Base-by-base conservation (phyloP, 495 filamentous ascomycete genomes). In the Chaetomium fimeti region DNA sequence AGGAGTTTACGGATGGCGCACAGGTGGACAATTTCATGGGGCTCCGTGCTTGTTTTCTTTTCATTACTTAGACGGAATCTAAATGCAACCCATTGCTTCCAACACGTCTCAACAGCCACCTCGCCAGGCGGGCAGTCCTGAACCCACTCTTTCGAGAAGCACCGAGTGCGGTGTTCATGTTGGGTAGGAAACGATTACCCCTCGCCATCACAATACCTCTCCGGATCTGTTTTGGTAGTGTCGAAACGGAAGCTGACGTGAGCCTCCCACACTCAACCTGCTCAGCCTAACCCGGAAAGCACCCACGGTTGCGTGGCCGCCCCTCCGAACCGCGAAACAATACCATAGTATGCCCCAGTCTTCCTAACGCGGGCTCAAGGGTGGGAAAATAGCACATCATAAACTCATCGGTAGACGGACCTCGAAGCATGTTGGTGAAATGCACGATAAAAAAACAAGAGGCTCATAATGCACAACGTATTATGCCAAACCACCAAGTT, bases 401-500 rank as follows among this genome's bases (percentile, higher is more conserved):
- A 24, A 2, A 25, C 48, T 13, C 11, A 12, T 11, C 27, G 2
- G 16, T 24, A 52, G 48, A 27, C 5, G 48, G 8, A 25, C 47
- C 47, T 7, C n/a, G 25, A 24, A 52, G 48, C 6, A 8, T 7
- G 22, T 24, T 15, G 24, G 48, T 24, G 22, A 18, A 24, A 7
- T 25, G 15, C 24, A 27, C 2, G 25, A 27, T 25, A 52, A 52
- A 24, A 36, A 5, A 25, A 52, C 24, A 27, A 24, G 48, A 52
- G 45, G 20, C 24, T 53, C 38, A 27, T 43, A 49, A 62, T 69
- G 69, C 66, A 67, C 48, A 51, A 56, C 45, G 38, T 54, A 61
- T 66, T 68, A 70, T 69, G 59, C 68, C 62, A 66, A 48, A 64
- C 69, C 71, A 49, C 72, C 69, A 58, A 64, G 40, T 60, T 58